These are phyloP conservation scores for Ilex asprella DNA, from an alignment of 257 asterid species.

Conservation along the genomic window DNA sequence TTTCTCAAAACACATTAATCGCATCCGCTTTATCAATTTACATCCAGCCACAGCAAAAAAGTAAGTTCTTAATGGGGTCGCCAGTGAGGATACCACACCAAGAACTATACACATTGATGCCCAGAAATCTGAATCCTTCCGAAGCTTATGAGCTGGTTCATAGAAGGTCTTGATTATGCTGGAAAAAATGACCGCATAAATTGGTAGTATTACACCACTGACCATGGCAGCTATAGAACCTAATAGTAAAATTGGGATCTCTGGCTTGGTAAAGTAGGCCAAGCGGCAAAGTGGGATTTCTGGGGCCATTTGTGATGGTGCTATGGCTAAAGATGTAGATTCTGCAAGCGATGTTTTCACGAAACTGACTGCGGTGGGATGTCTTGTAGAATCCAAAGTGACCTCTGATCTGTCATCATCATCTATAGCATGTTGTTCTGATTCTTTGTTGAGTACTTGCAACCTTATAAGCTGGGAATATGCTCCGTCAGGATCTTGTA, in stretches of 20 bases:
- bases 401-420: conserved; percentile 17
- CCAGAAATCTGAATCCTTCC: conserved; percentile 45
- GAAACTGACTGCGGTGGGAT: background rate
- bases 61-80: conserved; percentile 42
- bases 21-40: conserved; percentile 42
- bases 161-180: conserved; percentile 35
- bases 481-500: conserved; percentile 38
- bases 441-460: conserved; percentile 27
- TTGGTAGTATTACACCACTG: conserved; percentile 43
- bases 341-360: conserved; percentile 3
- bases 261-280: conserved; percentile 41
- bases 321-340: conserved; percentile 1
- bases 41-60: conserved; percentile 54
- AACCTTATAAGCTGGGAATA: conserved; percentile 38
- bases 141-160: conserved; percentile 41
- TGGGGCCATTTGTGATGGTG: conserved; percentile 7
- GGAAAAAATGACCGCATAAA: conserved; percentile 41
- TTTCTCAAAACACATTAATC: conserved; percentile 60
- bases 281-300: conserved; percentile 32
- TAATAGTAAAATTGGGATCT: conserved; percentile 28
- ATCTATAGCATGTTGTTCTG: background rate
- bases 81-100: conserved; percentile 32
- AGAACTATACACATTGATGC: conserved; percentile 44
- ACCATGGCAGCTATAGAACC: conserved; percentile 51
- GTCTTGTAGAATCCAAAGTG: conserved; percentile 13